Evolutionary conservation across 345 rosid species (phyloP).

Genomic region (Capsella bursapastoris): DNA sequence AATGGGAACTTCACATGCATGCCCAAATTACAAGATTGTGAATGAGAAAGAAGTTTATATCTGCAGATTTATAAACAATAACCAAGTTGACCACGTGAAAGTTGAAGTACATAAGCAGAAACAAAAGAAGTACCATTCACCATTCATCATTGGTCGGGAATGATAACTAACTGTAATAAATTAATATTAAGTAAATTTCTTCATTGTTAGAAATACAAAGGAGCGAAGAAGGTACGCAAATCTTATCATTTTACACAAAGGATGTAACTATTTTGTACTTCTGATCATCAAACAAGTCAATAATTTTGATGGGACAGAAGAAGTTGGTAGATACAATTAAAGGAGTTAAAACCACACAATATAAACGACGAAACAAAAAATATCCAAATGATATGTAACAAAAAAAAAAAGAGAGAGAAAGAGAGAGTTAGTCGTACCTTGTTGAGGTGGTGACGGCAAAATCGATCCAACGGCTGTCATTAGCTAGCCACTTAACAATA

Average conservation of each 20-base stretch:
- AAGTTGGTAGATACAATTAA: conserved; percentile 33
- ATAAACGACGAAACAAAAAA: not conserved
- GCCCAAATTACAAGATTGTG: conserved; percentile 15
- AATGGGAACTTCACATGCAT: conserved; percentile 43
- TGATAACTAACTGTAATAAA: not conserved
- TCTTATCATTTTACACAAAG: not conserved
- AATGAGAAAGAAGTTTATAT: not conserved
- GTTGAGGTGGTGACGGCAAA: conserved; percentile 64
- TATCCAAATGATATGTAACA: not conserved
- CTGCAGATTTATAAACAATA: not conserved
- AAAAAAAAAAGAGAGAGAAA: not conserved
- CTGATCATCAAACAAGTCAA: not conserved
- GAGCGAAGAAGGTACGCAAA: not conserved
- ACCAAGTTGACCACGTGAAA: conserved; percentile 30
- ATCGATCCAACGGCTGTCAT: conserved; percentile 58
- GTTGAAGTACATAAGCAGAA: conserved; percentile 28
- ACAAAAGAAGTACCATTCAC: conserved; percentile 27
- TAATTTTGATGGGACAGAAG: conserved; percentile 20
- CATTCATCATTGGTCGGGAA: not conserved
- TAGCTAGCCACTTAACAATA: conserved; percentile 62
- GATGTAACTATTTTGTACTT: not conserved
- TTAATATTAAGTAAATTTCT: not conserved
- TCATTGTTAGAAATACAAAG: not conserved
- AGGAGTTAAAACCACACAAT: conserved; percentile 13
- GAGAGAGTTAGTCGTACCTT: conserved; percentile 47